phyloP scores from a whole-genome alignment of 1,284 basidiomycete genomes.

The Cryptococcus depauperatus region DNA sequence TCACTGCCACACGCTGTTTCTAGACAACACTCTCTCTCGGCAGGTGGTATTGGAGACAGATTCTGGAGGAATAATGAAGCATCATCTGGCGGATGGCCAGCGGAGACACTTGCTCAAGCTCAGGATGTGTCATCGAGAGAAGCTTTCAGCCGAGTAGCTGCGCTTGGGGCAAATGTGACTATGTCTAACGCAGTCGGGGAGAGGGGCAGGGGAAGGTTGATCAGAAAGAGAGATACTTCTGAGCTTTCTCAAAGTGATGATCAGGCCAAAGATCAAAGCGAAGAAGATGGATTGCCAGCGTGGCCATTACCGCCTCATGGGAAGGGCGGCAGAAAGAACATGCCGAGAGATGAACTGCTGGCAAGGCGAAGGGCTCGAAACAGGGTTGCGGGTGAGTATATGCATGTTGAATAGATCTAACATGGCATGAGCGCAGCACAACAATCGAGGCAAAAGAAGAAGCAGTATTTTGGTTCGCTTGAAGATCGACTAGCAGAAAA shows the following conservation, averaged over 20 bases:
- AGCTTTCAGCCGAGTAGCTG: neutral
- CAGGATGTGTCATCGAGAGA: slow-evolving; percentile 6
- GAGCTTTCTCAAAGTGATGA: neutral
- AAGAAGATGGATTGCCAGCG: slow-evolving; percentile 4
- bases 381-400: slow-evolving; percentile 19
- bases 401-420: neutral
- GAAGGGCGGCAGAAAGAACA: slow-evolving; percentile 19
- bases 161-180: neutral
- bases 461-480: slow-evolving; percentile 13
- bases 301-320: slow-evolving; percentile 21
- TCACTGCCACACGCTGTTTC: slow-evolving; percentile 8
- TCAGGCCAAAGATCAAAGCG: slow-evolving; percentile 2
- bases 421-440: slow-evolving; percentile 10
- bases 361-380: slow-evolving; percentile 24
- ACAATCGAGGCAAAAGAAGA: slow-evolving; percentile 23
- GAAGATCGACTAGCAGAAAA: slow-evolving; percentile 12
- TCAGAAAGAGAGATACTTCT: neutral
- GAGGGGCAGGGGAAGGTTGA: neutral
- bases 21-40: too few relatives aligned
- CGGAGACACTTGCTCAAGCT: slow-evolving; percentile 14
- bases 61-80: neutral
- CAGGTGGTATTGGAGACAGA: neutral
- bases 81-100: slow-evolving; percentile 7
- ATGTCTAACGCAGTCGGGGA: neutral
- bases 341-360: slow-evolving; percentile 24